Percentiles rank a stretch among this genome's conserved stretches.
These are phyloP conservation scores for Zymoseptoria brevis DNA, from an alignment of 2,329 filamentous ascomycete genomes.

Conservation along the genomic window DNA sequence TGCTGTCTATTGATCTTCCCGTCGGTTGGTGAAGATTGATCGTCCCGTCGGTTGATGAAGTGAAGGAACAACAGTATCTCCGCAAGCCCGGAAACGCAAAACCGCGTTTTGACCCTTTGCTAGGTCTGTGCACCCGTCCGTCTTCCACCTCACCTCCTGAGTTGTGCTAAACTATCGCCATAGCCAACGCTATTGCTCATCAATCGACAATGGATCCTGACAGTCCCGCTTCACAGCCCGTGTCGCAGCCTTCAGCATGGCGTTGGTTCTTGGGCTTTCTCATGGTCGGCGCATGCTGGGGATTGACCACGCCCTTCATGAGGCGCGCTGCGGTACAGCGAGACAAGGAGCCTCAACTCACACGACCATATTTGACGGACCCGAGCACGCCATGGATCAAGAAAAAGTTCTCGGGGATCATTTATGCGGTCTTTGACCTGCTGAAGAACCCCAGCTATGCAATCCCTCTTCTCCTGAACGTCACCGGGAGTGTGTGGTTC, in stretches of 20 bases:
- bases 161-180: neutral
- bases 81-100: too few relatives aligned
- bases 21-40: too few relatives aligned
- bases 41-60: too few relatives aligned
- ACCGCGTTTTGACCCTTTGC: too few relatives aligned
- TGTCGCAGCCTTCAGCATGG: slow-evolving; percentile 44
- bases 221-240: slow-evolving; percentile 16
- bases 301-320: slow-evolving; percentile 83
- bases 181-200: neutral
- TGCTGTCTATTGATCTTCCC: neutral
- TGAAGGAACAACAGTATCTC: too few relatives aligned
- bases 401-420: slow-evolving; percentile 53
- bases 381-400: slow-evolving; percentile 50
- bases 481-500: slow-evolving; percentile 94
- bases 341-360: slow-evolving; percentile 39
- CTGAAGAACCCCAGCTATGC: slow-evolving; percentile 76
- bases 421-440: slow-evolving; percentile 71
- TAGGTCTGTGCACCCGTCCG: too few relatives aligned
- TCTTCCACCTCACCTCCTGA: neutral
- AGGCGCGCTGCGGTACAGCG: slow-evolving; percentile 65
- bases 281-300: slow-evolving; percentile 86
- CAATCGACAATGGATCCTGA: slow-evolving; percentile 23
- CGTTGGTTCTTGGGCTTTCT: slow-evolving; percentile 86
- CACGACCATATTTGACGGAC: slow-evolving; percentile 40
- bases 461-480: slow-evolving; percentile 73